Evolutionary conservation across 306 rosid genomes (phyloP).

Genomic region (Crataegus laevigata): DNA sequence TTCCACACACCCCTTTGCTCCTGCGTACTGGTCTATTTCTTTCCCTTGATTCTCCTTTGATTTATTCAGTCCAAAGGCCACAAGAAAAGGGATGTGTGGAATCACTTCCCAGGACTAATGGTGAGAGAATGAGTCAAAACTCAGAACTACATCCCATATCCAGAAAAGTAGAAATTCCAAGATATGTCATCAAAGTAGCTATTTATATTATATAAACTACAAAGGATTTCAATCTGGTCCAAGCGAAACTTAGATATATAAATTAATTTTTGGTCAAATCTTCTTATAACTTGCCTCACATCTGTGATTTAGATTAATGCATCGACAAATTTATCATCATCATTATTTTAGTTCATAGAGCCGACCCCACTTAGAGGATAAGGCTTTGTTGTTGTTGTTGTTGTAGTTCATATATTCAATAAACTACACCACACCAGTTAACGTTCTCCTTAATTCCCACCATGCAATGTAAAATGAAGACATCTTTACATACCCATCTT

Average conservation of each 20-base stretch:
- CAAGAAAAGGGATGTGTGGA: too few species aligned
- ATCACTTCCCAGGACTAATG: too few species aligned
- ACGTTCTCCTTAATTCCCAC: not conserved
- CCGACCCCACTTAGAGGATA: too few species aligned
- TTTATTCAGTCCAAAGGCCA: too few species aligned
- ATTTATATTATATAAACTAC: too few species aligned
- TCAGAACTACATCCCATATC: not conserved
- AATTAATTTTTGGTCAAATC: not conserved
- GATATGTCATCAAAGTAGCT: not conserved
- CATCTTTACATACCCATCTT: conserved; percentile 25
- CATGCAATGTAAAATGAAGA: not conserved
- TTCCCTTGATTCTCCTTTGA: too few species aligned
- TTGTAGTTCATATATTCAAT: not conserved
- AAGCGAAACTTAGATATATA: not conserved
- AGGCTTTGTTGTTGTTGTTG: not conserved
- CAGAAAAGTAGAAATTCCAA: not conserved
- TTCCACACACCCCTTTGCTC: too few species aligned
- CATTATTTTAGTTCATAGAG: not conserved
- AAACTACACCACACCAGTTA: not conserved
- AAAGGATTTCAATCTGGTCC: not conserved
- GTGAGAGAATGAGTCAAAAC: not conserved
- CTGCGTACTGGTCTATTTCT: too few species aligned
- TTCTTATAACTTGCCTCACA: not conserved
- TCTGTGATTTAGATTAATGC: not conserved
- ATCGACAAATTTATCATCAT: too few species aligned